Evolutionary conservation across 345 rosid genomes (phyloP), one percentile per base, ranked within the genome.

Genomic region (Sisymbrium irio): DNA sequence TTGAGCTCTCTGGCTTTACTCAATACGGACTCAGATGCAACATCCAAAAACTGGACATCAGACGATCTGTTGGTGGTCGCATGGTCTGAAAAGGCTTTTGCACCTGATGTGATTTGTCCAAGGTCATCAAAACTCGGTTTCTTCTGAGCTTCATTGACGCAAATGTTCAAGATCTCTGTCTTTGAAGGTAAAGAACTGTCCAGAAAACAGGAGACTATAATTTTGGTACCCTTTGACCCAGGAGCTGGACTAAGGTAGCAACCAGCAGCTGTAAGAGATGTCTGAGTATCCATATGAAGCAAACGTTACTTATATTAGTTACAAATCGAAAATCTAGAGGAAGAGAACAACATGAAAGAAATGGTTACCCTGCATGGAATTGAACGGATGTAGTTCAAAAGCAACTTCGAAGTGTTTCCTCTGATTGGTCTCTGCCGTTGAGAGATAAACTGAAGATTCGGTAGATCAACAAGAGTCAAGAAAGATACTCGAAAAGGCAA

Each of bases 201-300:
- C 65, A 82, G 85, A 51, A 93, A 91, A 84, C 88, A 91, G 62
- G 95, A 89, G 64, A 94, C 88, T 55, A 91, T 65, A 45, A 83
- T 61, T 82, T 94, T 81, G 51, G 93, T 76, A 69, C 98, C 98
- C 79, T 78, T 91, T 8, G 97, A 89, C 44, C 90, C 83, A 22
- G 96, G 95, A 82, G 87, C 90, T 1, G 98, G 96, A 78, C 89
- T 87, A 75, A 94, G 89, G 80, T 87, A 88, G 79, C 98, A 94
- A 69, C 97, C 98, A 77, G 96, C 90, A 49, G 89, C 98, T 36
- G 98, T 87, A 65, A 91, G 80, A 68, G 96, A 91, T 68, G 87
- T 85, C 98, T 94, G 85, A 65, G 12, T 20, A 79, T 25, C 44
- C 74, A 67, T 28, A 62, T 71, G 67, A 73, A 22, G 33, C 17